Percentiles rank a stretch among this genome's conserved stretches.
phyloP scores from a whole-genome alignment of 2,329 filamentous ascomycete genomes.

The Sclerotiophoma versabilis region DNA sequence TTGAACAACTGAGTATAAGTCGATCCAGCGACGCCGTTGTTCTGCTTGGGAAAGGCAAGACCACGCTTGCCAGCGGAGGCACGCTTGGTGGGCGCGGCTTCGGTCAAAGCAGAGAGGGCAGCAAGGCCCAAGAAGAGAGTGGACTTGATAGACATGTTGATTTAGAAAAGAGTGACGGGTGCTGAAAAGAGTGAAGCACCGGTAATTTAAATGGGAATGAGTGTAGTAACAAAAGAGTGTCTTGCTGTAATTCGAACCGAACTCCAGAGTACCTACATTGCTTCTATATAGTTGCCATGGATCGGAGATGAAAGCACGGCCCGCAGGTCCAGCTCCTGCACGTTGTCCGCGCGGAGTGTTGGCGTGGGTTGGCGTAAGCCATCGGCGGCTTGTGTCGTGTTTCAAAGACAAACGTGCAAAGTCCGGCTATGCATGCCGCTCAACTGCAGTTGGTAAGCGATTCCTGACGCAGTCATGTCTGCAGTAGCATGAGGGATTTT shows the following conservation, averaged over 20 bases:
- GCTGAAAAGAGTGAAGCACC: conserved; percentile 22
- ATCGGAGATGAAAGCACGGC: conserved; percentile 20
- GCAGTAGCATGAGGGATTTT: conserved; percentile 19
- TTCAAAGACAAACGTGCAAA: conserved; percentile 16
- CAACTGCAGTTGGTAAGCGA: conserved; percentile 16
- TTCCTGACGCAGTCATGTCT: conserved; percentile 11
- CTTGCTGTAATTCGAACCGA: conserved; percentile 13
- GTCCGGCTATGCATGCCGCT: conserved; percentile 16
- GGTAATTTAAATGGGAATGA: conserved; percentile 5
- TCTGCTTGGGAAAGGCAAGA: conserved; percentile 39
- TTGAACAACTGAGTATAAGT: conserved; percentile 32
- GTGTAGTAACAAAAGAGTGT: conserved; percentile 19
- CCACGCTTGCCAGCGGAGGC: conserved; percentile 37
- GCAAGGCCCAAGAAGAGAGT: conserved; percentile 37
- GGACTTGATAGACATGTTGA: conserved; percentile 19
- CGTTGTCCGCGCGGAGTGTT: conserved; percentile 18
- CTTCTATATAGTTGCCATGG: conserved; percentile 14
- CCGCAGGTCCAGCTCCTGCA: conserved; percentile 20
- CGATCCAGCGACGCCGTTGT: conserved; percentile 33
- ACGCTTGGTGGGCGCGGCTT: conserved; percentile 38
- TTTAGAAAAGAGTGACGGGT: conserved; percentile 11
- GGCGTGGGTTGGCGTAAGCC: conserved; percentile 16
- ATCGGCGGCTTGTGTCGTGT: conserved; percentile 17
- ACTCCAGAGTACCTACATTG: conserved; percentile 10
- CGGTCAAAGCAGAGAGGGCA: conserved; percentile 36